Evolutionary conservation across 1,284 basidiomycete species (phyloP), one percentile per base, ranked within the genome.

Genomic region (Melampsora larici-populina): DNA sequence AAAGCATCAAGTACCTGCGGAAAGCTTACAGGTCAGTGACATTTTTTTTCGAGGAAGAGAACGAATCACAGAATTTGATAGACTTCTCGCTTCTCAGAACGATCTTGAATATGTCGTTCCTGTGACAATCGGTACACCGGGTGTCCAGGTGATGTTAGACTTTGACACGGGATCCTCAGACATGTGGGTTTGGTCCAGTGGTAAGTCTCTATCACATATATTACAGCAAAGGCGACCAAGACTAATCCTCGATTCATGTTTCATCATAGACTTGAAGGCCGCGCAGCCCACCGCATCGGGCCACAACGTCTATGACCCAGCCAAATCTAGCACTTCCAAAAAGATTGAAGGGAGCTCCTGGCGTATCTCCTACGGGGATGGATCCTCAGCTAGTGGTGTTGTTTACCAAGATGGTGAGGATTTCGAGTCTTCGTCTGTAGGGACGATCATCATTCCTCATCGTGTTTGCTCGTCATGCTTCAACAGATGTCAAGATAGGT

Each of bases 311-410:
- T 85, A 84, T 80, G 80, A 84, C 75, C 85, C 84, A 1, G 60
- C 81, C 65, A 82, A 81, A 74, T 85, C 85, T 8, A 80, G 80
- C 21, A 85, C 83, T 1, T 81, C 84, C 11, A 81, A 83, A 80
- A 80, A 81, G 74, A 79, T 81, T 2, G 33, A 78, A 29, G 78
- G 78, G n/a, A 82, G 83, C 8, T 81, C 81, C 8, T 86, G 85
- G 85, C 82, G 84, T 75, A 86, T 86, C 74, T 83, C 82, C 36
- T 86, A 86, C 78, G 85, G 85, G 49, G 85, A 86, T 80, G 85
- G 85, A n/a, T 85, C 84, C 24, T 83, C 83, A 18, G 84, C 84
- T 8, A 79, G 80, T 60, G 80, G 79, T 29, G 40, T 77, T 29
- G 58, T 70, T 18, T 79, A 77, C 43, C 29, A 36, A 46, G 76